Evolutionary conservation across 108 stramenopile genomes (phyloP), one percentile per base, ranked within the genome.

Genomic region (Nitzschia palea): DNA sequence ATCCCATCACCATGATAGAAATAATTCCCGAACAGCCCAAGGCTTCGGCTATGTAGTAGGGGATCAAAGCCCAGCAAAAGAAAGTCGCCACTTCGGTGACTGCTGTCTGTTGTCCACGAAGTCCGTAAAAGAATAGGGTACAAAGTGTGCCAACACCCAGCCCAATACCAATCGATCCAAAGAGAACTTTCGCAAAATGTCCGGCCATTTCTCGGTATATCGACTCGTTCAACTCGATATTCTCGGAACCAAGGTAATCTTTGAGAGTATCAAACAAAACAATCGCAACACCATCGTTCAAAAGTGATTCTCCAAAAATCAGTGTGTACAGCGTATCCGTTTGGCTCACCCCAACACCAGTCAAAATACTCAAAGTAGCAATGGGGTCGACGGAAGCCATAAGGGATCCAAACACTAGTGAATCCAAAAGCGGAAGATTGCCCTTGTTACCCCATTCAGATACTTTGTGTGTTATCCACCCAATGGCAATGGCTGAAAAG

Each of bases 251-350:
- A 12, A 82, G 59, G 55, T 80, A 73, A 4, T 50, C 34, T 28
- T 73, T 64, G 35, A 86, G 61, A 17, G 70, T 73, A n/a, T 82
- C 81, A 65, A 85, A 85, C 17, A 85, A 58, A 22, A 77, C 83
- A 67, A 85, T 79, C 4, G 95, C 89, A 34, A 98, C 92, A 12
- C 95, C 98, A 73, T 98, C 98, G 68, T 97, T 98, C 59, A 98
- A 70, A n/a, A 98, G 71, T 3, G 80, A 75, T 78, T 98, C 98
- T 6, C 98, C 98, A 75, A 98, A 97, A 14, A 97, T 86, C 43
- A 98, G 69, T 0, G 89, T 81, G 62, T 91, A 97, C 23, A 95
- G 59, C 2, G 91, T 87, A 56, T 91, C 90, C 23, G 86, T 70
- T 28, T 93, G 80, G 2, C 76, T 75, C 53, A 95, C 74, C 32